Evolutionary conservation across 768 basidiomycete genomes (phyloP).

Genomic region (Chalciporus sphaerocephalus): DNA sequence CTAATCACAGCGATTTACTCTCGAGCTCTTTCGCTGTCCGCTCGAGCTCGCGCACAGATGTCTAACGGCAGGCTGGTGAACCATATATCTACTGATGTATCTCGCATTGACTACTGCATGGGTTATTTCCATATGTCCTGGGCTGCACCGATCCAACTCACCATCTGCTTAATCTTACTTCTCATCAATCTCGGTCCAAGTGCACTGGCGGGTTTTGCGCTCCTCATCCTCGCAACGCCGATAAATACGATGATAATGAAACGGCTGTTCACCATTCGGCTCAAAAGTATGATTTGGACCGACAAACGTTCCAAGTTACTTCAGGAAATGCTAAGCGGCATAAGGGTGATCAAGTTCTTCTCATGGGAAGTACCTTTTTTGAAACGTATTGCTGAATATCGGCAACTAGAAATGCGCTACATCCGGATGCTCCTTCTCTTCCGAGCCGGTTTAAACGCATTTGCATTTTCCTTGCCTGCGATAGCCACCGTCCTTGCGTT

Average conservation of each 20-base stretch:
- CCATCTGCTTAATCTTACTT: conserved; percentile 71
- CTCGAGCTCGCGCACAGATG: conserved; percentile 72
- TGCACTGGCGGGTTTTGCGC: conserved; percentile 51
- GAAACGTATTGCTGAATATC: conserved; percentile 61
- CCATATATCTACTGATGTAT: conserved; percentile 90
- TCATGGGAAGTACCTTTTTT: conserved; percentile 85
- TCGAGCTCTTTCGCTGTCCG: conserved; percentile 69
- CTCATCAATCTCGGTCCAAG: conserved; percentile 65
- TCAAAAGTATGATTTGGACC: conserved; percentile 81
- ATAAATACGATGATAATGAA: conserved; percentile 73
- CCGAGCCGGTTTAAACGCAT: conserved; percentile 62
- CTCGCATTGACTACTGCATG: conserved; percentile 84
- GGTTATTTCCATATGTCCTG: conserved; percentile 80
- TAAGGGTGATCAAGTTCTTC: conserved; percentile 92
- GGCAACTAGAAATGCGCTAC: conserved; percentile 67
- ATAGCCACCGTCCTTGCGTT: conserved; percentile 76
- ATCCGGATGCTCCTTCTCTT: conserved; percentile 64
- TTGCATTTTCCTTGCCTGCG: conserved; percentile 68
- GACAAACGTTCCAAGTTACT: conserved; percentile 87
- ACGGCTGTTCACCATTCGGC: conserved; percentile 51
- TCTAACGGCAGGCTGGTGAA: conserved; percentile 89
- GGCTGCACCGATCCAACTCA: conserved; percentile 73
- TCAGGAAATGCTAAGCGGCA: conserved; percentile 84
- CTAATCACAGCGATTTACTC: conserved; percentile 85
- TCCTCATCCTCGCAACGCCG: conserved; percentile 70